Percentiles rank a stretch among this genome's conserved stretches.
Evolutionary conservation across 225 moss, liverwort and hornwort genomes (phyloP).

Genomic region (Physcomitrium patens): DNA sequence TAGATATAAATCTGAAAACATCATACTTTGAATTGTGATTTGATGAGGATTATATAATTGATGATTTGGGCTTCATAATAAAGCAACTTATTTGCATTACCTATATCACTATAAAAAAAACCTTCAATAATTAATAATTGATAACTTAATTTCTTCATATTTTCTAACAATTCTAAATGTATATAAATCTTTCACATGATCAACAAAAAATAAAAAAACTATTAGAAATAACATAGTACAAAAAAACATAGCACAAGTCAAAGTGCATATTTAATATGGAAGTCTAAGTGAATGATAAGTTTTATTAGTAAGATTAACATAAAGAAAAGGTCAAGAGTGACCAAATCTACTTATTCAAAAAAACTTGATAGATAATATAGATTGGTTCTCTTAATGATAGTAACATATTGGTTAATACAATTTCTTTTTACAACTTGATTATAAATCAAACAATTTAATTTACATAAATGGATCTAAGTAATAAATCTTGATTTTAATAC

Average conservation of each 20-base stretch:
- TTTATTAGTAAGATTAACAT: conserved; percentile 84
- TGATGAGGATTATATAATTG: conserved; percentile 85
- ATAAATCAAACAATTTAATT: conserved; percentile 15
- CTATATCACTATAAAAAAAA: conserved; percentile 33
- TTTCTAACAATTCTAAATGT: neutral
- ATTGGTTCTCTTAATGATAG: conserved; percentile 94
- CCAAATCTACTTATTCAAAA: conserved; percentile 85
- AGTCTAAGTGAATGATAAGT: neutral
- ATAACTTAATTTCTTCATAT: neutral
- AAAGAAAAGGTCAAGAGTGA: conserved; percentile 91
- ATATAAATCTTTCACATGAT: conserved; percentile 6
- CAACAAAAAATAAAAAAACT: neutral
- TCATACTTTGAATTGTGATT: conserved; percentile 91
- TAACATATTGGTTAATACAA: conserved; percentile 74
- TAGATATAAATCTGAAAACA: conserved; percentile 65
- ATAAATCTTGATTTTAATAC: conserved; percentile 7
- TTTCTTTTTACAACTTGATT: conserved; percentile 88
- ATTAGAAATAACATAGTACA: neutral
- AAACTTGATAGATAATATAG: conserved; percentile 81
- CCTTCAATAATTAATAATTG: conserved; percentile 10
- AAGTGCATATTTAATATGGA: neutral
- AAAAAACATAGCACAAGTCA: neutral
- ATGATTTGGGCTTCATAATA: conserved; percentile 77
- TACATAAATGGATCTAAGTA: conserved; percentile 17
- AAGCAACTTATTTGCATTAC: conserved; percentile 86